Evolutionary conservation across 805 yeast genomes (phyloP).

Genomic region (Pichia cabralensis): DNA sequence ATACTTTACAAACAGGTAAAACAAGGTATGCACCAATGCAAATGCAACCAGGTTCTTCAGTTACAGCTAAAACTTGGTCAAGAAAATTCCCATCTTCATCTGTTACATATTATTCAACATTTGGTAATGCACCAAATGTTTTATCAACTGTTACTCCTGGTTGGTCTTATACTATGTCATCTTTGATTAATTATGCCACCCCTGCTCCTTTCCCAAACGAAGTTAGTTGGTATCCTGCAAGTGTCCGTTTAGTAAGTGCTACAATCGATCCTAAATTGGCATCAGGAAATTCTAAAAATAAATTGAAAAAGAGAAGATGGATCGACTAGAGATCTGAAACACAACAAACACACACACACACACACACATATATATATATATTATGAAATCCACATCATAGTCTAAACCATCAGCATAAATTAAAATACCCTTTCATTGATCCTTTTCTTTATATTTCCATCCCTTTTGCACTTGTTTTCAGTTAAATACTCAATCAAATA

Average conservation of each 20-base stretch:
- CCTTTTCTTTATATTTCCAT: neutral
- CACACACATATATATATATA: no score
- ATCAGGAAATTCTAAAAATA: constrained; percentile 11
- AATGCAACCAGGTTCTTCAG: constrained; percentile 63
- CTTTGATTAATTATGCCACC: constrained; percentile 59
- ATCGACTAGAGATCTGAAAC: constrained; percentile 16
- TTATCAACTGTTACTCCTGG: constrained; percentile 74
- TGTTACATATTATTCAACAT: constrained; percentile 47
- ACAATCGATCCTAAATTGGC: constrained; percentile 17
- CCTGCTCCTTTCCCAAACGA: constrained; percentile 61
- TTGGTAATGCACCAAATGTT: constrained; percentile 32
- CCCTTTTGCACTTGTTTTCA: neutral
- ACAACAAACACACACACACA: no score
- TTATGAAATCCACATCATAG: no score
- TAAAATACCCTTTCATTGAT: neutral
- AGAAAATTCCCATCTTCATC: constrained; percentile 60
- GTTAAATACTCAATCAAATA: no score
- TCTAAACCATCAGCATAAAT: no score
- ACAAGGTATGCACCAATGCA: constrained; percentile 92
- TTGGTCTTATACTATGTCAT: constrained; percentile 63
- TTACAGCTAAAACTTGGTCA: constrained; percentile 60
- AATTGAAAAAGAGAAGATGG: constrained; percentile 23
- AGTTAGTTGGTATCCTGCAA: constrained; percentile 56
- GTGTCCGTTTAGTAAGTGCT: constrained; percentile 34
- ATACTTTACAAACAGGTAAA: constrained; percentile 67